Conservation (phyloP, 352 stramenopile species). For the Pythium angustatum region DNA sequence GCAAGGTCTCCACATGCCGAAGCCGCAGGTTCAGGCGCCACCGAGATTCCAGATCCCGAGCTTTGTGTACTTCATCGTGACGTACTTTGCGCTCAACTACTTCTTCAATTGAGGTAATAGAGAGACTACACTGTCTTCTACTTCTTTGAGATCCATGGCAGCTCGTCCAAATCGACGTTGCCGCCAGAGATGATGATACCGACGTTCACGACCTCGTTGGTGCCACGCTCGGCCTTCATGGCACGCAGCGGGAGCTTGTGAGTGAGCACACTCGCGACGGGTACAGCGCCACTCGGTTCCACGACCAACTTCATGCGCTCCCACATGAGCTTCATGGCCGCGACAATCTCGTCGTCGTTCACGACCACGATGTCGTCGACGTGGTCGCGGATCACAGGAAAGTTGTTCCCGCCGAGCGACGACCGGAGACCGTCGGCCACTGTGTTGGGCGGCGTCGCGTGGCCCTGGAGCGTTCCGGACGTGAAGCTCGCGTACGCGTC, state of each 20-base stretch:
- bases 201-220: constrained; percentile 38
- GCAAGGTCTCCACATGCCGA: constrained; percentile 42
- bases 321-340: constrained; percentile 85
- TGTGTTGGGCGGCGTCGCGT: constrained; percentile 46
- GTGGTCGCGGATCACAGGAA: constrained; percentile 84
- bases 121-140: background rate
- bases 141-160: background rate
- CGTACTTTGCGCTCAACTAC: constrained; percentile 76
- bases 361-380: constrained; percentile 88
- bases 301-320: constrained; percentile 90
- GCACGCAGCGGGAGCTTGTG: constrained; percentile 4
- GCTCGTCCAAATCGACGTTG: constrained; percentile 43
- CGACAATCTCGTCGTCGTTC: constrained; percentile 81
- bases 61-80: constrained; percentile 69
- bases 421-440: constrained; percentile 79
- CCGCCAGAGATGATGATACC: constrained; percentile 68
- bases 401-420: constrained; percentile 79
- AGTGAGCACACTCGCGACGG: background rate
- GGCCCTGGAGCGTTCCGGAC: constrained; percentile 41
- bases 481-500: constrained; percentile 57
- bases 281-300: constrained; percentile 56
- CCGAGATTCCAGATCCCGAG: constrained; percentile 51
- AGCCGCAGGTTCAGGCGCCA: constrained; percentile 52
- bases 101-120: constrained; percentile 41
- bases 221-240: background rate